Conservation (phyloP, 202 grass and related monocot species). For the Carex arenaria region DNA sequence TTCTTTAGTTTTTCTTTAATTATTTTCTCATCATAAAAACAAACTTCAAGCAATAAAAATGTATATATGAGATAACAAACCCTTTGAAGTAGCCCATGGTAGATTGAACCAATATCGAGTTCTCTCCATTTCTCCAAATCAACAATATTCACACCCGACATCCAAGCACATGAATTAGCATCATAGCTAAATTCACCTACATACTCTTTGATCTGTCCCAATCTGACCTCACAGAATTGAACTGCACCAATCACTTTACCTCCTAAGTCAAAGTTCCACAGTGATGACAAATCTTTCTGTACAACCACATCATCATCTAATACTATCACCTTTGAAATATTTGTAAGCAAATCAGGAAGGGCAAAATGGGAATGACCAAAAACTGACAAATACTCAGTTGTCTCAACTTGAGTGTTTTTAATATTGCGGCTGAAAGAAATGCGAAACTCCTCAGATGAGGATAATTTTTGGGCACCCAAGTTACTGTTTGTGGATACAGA, state of each 20-base stretch:
- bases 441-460: slow-evolving; percentile 53
- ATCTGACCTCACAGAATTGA: slow-evolving; percentile 51
- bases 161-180: slow-evolving; percentile 51
- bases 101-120: slow-evolving; percentile 34
- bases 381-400: slow-evolving; percentile 59
- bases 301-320: slow-evolving; percentile 75
- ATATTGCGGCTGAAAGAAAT: slow-evolving; percentile 26
- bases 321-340: slow-evolving; percentile 51
- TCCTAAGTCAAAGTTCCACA: slow-evolving; percentile 64
- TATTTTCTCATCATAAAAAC: background rate
- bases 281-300: slow-evolving; percentile 53
- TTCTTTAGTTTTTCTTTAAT: background rate
- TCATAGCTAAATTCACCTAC: slow-evolving; percentile 35
- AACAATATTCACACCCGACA: slow-evolving; percentile 60
- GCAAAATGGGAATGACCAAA: slow-evolving; percentile 63
- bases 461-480: slow-evolving; percentile 32
- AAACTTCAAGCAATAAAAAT: background rate
- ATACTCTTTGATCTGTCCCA: slow-evolving; percentile 39
- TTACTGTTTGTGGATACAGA: slow-evolving; percentile 14
- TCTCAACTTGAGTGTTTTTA: slow-evolving; percentile 13
- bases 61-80: slow-evolving; percentile 30
- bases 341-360: slow-evolving; percentile 49
- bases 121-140: slow-evolving; percentile 72
- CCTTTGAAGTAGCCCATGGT: slow-evolving; percentile 37
- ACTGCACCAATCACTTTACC: slow-evolving; percentile 58